Evolutionary conservation across 805 yeast species (phyloP).

Genomic region (Pichia nanzhaoensis): DNA sequence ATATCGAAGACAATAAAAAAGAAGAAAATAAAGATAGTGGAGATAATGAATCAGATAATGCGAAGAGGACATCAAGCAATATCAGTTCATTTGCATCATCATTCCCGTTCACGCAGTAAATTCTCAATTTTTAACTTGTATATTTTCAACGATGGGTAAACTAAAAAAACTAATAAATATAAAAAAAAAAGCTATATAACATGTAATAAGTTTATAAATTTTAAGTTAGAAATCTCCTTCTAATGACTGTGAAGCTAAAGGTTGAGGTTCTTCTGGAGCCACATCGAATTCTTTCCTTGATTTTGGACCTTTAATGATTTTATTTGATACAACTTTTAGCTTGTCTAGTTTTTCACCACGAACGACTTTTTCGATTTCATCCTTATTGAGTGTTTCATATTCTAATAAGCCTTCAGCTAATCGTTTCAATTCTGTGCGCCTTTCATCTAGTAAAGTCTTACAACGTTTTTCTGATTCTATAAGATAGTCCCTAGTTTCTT

Average conservation of each 20-base stretch:
- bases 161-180: too few species aligned
- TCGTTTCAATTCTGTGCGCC: conserved; percentile 66
- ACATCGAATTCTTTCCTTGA: conserved; percentile 30
- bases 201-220: not conserved
- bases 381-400: conserved; percentile 88
- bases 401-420: conserved; percentile 90
- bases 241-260: conserved; percentile 1
- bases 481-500: conserved; percentile 75
- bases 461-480: conserved; percentile 77
- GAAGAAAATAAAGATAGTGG: not conserved
- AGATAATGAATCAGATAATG: not conserved
- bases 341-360: conserved; percentile 70
- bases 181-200: conserved; percentile 5
- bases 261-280: conserved; percentile 27
- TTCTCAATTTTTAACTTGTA: not conserved
- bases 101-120: conserved; percentile 10
- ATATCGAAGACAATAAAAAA: conserved; percentile 8
- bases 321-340: conserved; percentile 64
- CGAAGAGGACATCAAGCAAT: conserved; percentile 2
- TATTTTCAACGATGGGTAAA: too few species aligned
- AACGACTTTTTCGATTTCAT: conserved; percentile 82
- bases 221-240: not conserved
- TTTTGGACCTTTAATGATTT: conserved; percentile 49
- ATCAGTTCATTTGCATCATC: conserved; percentile 11
- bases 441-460: conserved; percentile 54